phyloP scores from a whole-genome alignment of 139 green algal species.

The Micractinium conductrix region DNA sequence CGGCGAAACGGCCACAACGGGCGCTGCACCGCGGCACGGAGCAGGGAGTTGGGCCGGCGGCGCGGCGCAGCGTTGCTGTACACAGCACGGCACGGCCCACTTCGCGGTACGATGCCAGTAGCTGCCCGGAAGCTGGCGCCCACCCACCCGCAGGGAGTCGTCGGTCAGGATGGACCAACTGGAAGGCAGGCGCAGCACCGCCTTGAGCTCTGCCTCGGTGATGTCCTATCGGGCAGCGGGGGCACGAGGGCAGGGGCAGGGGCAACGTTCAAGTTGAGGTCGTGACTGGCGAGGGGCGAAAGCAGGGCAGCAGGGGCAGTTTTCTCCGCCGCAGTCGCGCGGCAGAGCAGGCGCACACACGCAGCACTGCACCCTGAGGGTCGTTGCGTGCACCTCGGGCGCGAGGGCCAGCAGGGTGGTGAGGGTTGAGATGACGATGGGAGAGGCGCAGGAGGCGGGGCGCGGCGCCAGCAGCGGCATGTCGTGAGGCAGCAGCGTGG shows the following conservation, averaged over 20 bases:
- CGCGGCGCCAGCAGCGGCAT: not conserved
- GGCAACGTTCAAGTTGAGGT: too few species aligned
- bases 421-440: conserved; percentile 7
- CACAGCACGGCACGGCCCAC: too few species aligned
- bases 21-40: too few species aligned
- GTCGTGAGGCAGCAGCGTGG: not conserved
- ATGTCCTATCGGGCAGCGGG: too few species aligned
- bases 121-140: too few species aligned
- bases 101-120: too few species aligned
- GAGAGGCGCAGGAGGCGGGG: not conserved
- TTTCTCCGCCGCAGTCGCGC: too few species aligned
- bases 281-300: not conserved
- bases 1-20: too few species aligned
- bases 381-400: not conserved
- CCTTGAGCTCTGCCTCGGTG: conserved; percentile 5
- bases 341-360: not conserved
- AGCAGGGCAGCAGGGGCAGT: too few species aligned
- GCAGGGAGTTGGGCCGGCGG: too few species aligned
- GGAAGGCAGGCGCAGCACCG: conserved; percentile 12
- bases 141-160: conserved; percentile 11
- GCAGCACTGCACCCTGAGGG: too few species aligned
- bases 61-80: not conserved
- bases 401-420: conserved; percentile 15
- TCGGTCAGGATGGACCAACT: not conserved
- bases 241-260: too few species aligned